Evolutionary conservation across 805 yeast genomes (phyloP), one percentile per base, ranked within the genome.

Genomic region (Ogataea allantospora): DNA sequence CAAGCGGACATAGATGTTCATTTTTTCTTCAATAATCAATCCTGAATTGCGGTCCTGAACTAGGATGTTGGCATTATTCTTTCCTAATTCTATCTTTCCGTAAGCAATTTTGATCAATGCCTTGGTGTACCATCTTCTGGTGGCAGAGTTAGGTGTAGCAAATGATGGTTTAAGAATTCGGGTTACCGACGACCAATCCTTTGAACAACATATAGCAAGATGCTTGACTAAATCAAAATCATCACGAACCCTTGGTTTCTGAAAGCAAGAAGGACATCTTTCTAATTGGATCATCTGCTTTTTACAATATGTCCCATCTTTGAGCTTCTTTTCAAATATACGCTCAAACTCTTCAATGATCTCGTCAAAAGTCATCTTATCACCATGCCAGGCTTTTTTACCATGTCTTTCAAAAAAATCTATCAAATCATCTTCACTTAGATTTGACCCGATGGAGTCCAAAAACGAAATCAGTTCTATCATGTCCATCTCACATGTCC

Each of bases 1-100:
- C 24, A 93, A 57, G 33, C 96, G 70, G 8, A 93, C 93, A 52
- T 86, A 86, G 1, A 85, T 77, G 41, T 89, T 81, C 85, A 93
- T 91, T 53, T 88, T 88, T 53, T 91, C 99, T 57, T 91, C 98
- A 54, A 84, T 62, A n/a, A 91, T 78, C 30, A 86, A 73, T 0
- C 99, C 99, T 0, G 96, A 82, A 12, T 74, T 68, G 44, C 99
- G 70, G 58, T 93, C 97, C 59, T 93, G 98, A 2, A 91, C 97
- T 33, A 93, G 67, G 20, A 93, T 91, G 55, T 91, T 91, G 7
- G 97, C 99, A 32, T 95, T 88, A 55, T 91, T 87, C 16, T 82
- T 80, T 2, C 97, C 97, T 24, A 91, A 63, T 33, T 80, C 78
- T 57, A 88, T 83, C 51, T 83, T 83, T 0, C 99, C 99, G 55